Conservation (phyloP, 164 flowering plant genomes). For the Magnolia sinica region DNA sequence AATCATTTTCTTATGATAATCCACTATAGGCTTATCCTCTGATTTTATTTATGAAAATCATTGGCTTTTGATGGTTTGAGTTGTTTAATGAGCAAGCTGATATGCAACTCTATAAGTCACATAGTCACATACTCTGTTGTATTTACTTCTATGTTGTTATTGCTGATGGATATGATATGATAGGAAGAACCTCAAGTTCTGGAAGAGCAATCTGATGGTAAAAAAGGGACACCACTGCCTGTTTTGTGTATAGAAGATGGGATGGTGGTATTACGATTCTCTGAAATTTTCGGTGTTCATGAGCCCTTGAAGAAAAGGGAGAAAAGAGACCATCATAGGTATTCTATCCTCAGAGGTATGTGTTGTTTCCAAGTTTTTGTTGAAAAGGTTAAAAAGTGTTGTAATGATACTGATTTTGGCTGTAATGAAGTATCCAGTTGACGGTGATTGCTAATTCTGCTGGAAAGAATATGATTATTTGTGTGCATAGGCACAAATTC, state of each 20-base stretch:
- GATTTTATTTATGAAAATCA: too few relatives aligned
- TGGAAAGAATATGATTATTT: too few relatives aligned
- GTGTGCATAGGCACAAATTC: too few relatives aligned
- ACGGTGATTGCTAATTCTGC: too few relatives aligned
- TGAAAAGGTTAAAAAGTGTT: not conserved
- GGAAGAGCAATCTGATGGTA: conserved; percentile 32
- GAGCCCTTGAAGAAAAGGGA: conserved; percentile 53
- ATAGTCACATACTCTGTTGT: not conserved
- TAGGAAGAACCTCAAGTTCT: conserved; percentile 40
- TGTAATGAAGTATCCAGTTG: too few relatives aligned
- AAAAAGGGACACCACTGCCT: conserved; percentile 51
- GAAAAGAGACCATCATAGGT: conserved; percentile 42
- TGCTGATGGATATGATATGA: conserved; percentile 1
- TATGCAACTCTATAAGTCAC: not conserved
- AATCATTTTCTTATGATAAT: too few relatives aligned
- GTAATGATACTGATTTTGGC: too few relatives aligned
- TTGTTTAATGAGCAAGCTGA: not conserved
- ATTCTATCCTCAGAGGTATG: conserved; percentile 59
- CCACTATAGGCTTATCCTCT: too few relatives aligned
- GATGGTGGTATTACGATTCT: conserved; percentile 67
- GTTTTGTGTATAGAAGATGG: conserved; percentile 84
- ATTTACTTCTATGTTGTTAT: not conserved
- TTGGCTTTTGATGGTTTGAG: too few relatives aligned
- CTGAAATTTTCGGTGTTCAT: conserved; percentile 87
- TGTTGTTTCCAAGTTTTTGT: not conserved